Evolutionary conservation across 306 rosid species (phyloP), one percentile per base, ranked within the genome.

Genomic region (Trifolium dubium): DNA sequence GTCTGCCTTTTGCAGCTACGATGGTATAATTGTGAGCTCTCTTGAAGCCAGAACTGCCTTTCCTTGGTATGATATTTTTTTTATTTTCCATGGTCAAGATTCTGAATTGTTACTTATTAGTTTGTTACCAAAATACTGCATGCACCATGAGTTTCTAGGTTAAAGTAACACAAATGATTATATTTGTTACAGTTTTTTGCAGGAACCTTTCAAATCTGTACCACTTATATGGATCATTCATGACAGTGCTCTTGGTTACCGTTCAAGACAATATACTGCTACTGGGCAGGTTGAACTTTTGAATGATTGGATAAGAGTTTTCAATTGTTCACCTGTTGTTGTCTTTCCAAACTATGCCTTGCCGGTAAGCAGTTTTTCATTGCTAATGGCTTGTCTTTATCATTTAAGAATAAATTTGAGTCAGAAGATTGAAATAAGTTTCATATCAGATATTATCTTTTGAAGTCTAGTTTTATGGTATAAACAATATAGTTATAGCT

Each of bases 171-270:
- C 63, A 69, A 87, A 84, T 92, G 81, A 77, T 84, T 85, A 83
- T 88, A 79, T 85, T 87, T 86, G 84, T 83, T 72, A 69, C 98
- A 95, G 99, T 77, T 90, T 92, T 86, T 65, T 88, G 86, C 98
- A 86, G 93, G 99, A 95, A 80, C 99, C 99, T 76, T 95, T 95
- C 90, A 92, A 87, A 85, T 86, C 97, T 68, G 37, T 95, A 76
- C 96, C 99, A 69, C 83, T 92, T 64, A 58, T 95, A 82, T 95
- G 99, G 99, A 83, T 87, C 34, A 66, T 95, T 85, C 97, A 87
- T 61, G 98, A 90, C 80, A 72, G 82, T 74, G 85, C 82, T 8
- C 98, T 95, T 76, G 96, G 93, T 76, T 73, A 81, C 75, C 99
- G 89, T 54, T 85, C 89, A 55, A 84, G 84, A 76, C 81, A 82